These are phyloP conservation scores for Chrysophaeum taylorii DNA, from an alignment of 352 stramenopile genomes.

Conservation along the genomic window DNA sequence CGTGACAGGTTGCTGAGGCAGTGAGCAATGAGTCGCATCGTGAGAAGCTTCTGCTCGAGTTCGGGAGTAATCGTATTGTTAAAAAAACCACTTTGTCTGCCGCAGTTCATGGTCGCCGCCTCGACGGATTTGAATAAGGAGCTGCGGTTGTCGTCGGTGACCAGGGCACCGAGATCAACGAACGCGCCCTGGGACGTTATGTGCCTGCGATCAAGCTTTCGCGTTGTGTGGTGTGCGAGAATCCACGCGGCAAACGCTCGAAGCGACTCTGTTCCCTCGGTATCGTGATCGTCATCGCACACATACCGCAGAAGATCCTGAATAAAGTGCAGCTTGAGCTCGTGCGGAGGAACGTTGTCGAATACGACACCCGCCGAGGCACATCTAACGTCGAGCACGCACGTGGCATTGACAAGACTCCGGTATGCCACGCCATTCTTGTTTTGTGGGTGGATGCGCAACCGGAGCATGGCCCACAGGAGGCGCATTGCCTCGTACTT, in stretches of 20 bases:
- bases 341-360: background rate
- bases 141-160: background rate
- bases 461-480: background rate
- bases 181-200: slow-evolving; percentile 4
- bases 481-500: background rate
- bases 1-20: background rate
- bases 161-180: background rate
- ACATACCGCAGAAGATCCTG: background rate
- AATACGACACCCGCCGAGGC: background rate
- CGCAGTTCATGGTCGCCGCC: no score
- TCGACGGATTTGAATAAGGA: no score
- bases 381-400: background rate
- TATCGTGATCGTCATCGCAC: background rate
- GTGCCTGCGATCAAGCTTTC: background rate
- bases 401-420: background rate
- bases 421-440: background rate
- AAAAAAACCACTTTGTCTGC: no score
- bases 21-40: background rate
- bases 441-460: background rate
- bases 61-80: no score
- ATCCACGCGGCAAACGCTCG: slow-evolving; percentile 1
- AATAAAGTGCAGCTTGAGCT: background rate
- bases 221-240: background rate
- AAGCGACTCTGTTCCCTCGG: background rate
- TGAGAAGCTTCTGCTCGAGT: background rate